Percentiles rank a stretch among this genome's conserved stretches.
These are phyloP conservation scores for Populus ilicifolia DNA, from an alignment of 345 rosid species.

Conservation along the genomic window DNA sequence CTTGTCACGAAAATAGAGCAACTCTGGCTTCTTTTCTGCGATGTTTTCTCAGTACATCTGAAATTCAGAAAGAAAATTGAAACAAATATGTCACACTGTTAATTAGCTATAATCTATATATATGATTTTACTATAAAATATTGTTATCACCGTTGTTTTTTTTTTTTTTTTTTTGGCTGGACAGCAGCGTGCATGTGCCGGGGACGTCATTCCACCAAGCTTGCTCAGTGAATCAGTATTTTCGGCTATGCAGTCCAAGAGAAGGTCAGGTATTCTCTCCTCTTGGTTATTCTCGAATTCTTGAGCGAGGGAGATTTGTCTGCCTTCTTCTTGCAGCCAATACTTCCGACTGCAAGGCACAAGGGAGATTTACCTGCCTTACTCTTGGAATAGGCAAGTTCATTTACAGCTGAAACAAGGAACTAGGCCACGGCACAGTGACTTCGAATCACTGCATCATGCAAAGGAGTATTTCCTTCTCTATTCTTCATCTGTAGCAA, in stretches of 20 bases:
- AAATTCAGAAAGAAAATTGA: background rate
- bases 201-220: background rate
- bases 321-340: no score
- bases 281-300: background rate
- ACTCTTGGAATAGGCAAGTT: background rate
- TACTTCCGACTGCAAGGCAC: background rate
- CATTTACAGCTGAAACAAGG: no score
- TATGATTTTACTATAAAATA: no score
- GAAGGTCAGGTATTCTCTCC: no score
- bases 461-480: background rate
- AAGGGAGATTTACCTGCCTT: background rate
- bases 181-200: background rate
- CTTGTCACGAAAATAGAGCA: constrained; percentile 10
- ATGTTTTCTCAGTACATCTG: constrained; percentile 17
- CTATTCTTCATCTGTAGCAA: background rate
- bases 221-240: no score
- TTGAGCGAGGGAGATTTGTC: no score
- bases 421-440: no score
- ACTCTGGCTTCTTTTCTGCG: constrained; percentile 6
- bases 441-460: background rate
- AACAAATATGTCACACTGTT: background rate
- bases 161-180: background rate
- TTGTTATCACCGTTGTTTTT: background rate
- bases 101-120: no score
- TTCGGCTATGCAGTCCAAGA: no score